Base-by-base conservation (phyloP, 352 stramenopile genomes). In the Halophytophthora polymorphica region DNA sequence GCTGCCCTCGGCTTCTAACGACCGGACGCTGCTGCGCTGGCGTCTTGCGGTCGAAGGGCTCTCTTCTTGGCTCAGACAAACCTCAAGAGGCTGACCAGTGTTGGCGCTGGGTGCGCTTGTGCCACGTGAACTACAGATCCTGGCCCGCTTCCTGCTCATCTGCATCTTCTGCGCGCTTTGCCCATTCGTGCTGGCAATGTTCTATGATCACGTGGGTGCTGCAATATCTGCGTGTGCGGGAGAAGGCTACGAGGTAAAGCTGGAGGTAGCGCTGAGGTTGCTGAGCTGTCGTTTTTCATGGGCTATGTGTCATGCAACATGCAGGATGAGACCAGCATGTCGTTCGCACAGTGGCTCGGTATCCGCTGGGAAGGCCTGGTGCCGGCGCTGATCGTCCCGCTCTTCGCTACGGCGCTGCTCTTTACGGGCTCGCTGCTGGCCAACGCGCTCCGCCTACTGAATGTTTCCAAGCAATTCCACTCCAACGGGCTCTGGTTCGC, bases 131-230 rank as follows among this genome's bases (percentile, higher is more conserved):
- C 25, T 53, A 19, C 42, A 95, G 85, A 95, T 96, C 56, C 66
- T 91, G 13, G 84, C 81, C 48, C 83, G 84, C 29, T 95, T 93
- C 64, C 62, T 93, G 53, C 64, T 94, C n/a, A 90, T 96, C 43
- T 89, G 73, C 66, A 90, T 95, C 34, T 86, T 93, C 53, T 93
- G 85, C 42, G 82, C 76, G 36, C 54, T 92, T 17, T 93, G 83
- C 42, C 85, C 85, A 23, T 90, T 93, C 33, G 66, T 91, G 35
- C 50, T 95, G 29, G 75, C 78, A 19, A 69, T 88, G 36, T 95
- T 93, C 51, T 92, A 91, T 43, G 73, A 93, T 15, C 76, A 90
- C 52, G 84, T 91, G 70, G 45, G 81, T 65, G 17, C 23, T 18
- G 7, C 29, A 15, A n/a, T 34, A 11, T 3, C n/a, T 45, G 17